Conservation (phyloP, 345 rosid species). For the Xanthoceras sorbifolium region DNA sequence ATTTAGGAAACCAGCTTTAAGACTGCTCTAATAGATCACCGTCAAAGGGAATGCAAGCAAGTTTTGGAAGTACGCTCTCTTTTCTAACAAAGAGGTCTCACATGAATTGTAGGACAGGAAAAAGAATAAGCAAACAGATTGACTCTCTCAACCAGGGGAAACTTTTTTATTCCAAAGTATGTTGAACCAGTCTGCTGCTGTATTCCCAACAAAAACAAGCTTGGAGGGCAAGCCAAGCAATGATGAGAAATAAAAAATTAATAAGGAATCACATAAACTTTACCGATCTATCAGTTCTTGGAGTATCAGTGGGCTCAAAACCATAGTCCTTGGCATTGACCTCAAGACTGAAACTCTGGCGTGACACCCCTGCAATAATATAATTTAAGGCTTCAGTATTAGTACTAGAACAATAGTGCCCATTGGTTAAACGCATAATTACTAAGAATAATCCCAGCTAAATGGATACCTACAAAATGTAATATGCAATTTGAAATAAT, state of each 20-base stretch:
- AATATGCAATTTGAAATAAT: background rate
- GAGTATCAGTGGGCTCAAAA: conserved; percentile 84
- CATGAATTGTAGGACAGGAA: background rate
- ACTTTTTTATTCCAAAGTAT: background rate
- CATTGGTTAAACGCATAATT: background rate
- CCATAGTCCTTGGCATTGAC: conserved; percentile 85
- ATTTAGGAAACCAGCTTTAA: background rate
- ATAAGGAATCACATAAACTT: conserved; percentile 18
- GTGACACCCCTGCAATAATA: conserved; percentile 63
- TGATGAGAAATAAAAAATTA: background rate
- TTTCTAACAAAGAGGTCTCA: background rate
- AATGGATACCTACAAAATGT: background rate
- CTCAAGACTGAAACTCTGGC: conserved; percentile 77
- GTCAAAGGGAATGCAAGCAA: background rate
- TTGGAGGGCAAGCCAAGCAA: background rate
- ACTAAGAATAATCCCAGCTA: background rate
- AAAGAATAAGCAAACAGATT: background rate
- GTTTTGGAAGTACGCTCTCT: background rate
- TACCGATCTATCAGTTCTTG: conserved; percentile 96
- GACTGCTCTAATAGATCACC: background rate
- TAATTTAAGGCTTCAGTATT: conserved; percentile 6
- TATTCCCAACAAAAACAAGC: conserved; percentile 1
- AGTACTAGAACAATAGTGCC: background rate
- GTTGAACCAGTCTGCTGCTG: background rate
- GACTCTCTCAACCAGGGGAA: background rate